Base-by-base conservation (phyloP, 768 basidiomycete species). In the Inosperma sp. region DNA sequence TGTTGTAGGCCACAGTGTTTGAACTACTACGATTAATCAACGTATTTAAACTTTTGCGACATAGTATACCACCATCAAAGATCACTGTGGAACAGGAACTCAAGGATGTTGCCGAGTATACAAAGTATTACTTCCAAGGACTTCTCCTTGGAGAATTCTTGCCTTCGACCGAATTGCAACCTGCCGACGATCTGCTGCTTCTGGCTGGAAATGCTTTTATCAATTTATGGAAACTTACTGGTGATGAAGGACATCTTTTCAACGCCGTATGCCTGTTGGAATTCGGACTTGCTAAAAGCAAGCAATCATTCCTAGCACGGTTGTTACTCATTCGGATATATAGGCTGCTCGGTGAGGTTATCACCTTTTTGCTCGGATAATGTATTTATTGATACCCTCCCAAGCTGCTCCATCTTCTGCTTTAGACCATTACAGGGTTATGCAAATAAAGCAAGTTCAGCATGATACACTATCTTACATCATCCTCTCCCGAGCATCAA, bases 401-500 rank as follows among this genome's bases (percentile, higher is more conserved):
- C 10, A 57, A 92, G 91, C 88, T 51, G 85, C 87, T 13, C 76
- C 90, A 0, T 78, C 81, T 4, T 67, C 81, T 34, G 84, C 88
- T 3, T 56, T 92, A 55, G 84, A 89, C 48, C 90, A 93, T 60
- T 94, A 91, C 63, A 81, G 82, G 23, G 69, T 72, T 19, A 75
- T 94, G 72, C 81, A 83, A 53, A 72, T 89, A 54, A 93, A 93
- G 64, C 86, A 90, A 59, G 78, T 94, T 19, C 92, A 95, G 63
- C 79, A 86, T 51, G 93, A 96, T 60, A 95, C 93, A 1, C 73
- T 96, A 7, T 90, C 89, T 2, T 89, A 95, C 62, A 78, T 90
- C 48, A 67, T 93, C 45, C 77, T 93, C 34, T 81, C 87, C 16
- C 80, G 92, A 17, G 79, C 84, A 9, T 80, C 83, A 17, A 87